Evolutionary conservation across 345 rosid species (phyloP), one percentile per base, ranked within the genome.

Genomic region (Corchorus olitorius): DNA sequence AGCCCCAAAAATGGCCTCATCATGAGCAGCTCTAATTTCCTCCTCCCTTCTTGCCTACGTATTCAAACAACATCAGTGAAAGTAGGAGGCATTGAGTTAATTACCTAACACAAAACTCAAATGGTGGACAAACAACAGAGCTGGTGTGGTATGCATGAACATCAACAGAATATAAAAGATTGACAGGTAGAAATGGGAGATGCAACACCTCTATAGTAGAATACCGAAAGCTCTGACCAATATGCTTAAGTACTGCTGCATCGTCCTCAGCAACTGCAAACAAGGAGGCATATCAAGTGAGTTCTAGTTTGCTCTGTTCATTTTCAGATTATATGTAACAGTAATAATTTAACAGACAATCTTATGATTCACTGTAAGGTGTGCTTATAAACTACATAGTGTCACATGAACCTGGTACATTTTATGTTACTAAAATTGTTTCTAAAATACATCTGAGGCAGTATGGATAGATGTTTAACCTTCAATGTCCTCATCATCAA

Each of bases 1-100:
- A 45, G 81, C 86, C 81, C 99, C 99, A 83, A 93, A 96, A 92
- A 96, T 96, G 79, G 99, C 97, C 67, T 89, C 94, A 34, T 96
- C 99, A 37, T 92, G 98, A 73, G 98, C 97, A 55, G 82, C 79
- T 87, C 88, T 89, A 19, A 89, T 77, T 77, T 86, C 85, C 77
- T 90, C 93, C 87, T 93, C 97, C 77, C 88, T 83, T 84, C 81
- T 88, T n/a, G 89, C 89, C 99, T 94, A 75, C 70, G 66, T 72
- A 72, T 74, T 43, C 41, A 52, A 61, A 65, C 16, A 4, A 56
- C 5, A 41, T 34, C 61, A 60, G 27, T 48, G 56, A 71, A 10
- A 34, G 22, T 8, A 22, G 0, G 1, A 45, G 43, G 65, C 55
- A 35, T 7, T 4, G 15, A 39, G 43, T 14, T 65, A 52, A 10